These are phyloP conservation scores for Lactarius psammicola DNA, from an alignment of 768 basidiomycete species.

Conservation along the genomic window DNA sequence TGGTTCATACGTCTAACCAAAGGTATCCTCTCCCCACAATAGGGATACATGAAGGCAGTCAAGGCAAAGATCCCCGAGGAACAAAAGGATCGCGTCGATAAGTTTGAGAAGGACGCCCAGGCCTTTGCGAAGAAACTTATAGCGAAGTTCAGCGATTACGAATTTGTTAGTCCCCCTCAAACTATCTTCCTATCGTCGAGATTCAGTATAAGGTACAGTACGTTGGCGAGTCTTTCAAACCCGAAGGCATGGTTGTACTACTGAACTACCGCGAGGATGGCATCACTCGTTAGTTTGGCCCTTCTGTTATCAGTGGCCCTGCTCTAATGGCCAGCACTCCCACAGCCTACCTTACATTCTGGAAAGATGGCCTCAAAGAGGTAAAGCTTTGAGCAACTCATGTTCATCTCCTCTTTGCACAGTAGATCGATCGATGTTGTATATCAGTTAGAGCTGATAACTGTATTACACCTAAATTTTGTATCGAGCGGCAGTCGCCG, in stretches of 20 bases:
- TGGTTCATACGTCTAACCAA: slow-evolving; percentile 8
- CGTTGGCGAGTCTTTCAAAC: slow-evolving; percentile 70
- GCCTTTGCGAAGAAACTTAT: slow-evolving; percentile 86
- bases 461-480: not conserved
- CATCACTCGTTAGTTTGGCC: slow-evolving; percentile 61
- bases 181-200: slow-evolving; percentile 10
- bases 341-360: slow-evolving; percentile 87
- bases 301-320: not conserved
- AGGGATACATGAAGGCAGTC: slow-evolving; percentile 94
- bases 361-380: slow-evolving; percentile 92
- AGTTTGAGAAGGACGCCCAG: slow-evolving; percentile 80
- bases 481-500: not conserved
- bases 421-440: slow-evolving; percentile 23
- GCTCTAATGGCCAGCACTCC: slow-evolving; percentile 21
- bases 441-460: slow-evolving; percentile 15
- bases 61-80: slow-evolving; percentile 58
- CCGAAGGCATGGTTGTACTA: slow-evolving; percentile 92
- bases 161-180: slow-evolving; percentile 64
- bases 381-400: slow-evolving; percentile 55
- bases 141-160: slow-evolving; percentile 87
- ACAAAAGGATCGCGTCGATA: slow-evolving; percentile 50
- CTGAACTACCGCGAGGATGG: slow-evolving; percentile 94
- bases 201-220: slow-evolving; percentile 44
- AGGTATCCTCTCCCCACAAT: slow-evolving; percentile 4
- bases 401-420: slow-evolving; percentile 16